A percentile compares a stretch with the other conserved stretches of the same genome.
Evolutionary conservation across 176 grass and related monocot genomes (phyloP).

Genomic region (Echinochloa phyllopogon): DNA sequence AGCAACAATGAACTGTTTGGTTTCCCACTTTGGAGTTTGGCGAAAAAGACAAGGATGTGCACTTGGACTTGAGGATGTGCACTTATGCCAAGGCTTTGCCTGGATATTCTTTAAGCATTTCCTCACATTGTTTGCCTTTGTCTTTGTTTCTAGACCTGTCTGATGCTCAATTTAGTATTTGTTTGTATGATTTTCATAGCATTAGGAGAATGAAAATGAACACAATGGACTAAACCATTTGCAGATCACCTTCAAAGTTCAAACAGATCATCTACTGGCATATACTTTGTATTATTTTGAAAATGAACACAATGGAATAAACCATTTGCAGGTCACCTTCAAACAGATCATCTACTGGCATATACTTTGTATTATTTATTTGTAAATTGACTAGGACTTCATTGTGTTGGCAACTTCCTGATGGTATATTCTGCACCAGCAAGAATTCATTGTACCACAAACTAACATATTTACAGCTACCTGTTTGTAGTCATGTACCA

Average conservation of each 20-base stretch:
- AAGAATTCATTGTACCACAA: background rate
- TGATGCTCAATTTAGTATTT: background rate
- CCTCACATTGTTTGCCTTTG: background rate
- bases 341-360: background rate
- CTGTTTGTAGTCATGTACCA: background rate
- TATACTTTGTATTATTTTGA: constrained; percentile 16
- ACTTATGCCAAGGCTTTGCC: background rate
- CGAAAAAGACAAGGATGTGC: background rate
- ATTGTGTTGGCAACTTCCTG: constrained; percentile 5
- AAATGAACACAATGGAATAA: background rate
- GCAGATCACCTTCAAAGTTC: background rate
- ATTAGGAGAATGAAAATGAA: constrained; percentile 11
- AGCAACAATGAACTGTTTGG: background rate
- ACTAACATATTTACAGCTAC: background rate
- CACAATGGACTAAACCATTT: background rate
- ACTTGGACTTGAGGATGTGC: background rate
- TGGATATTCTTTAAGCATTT: constrained; percentile 6
- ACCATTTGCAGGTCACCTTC: background rate
- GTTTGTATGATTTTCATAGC: background rate
- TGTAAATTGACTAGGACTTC: background rate
- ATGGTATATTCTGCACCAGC: constrained; percentile 4
- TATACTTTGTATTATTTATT: constrained; percentile 20
- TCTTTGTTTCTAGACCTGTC: background rate
- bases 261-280: background rate
- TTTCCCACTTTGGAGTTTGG: background rate